Evolutionary conservation across 1,284 basidiomycete genomes (phyloP), one percentile per base, ranked within the genome.

Genomic region (Apiotrichum mycotoxinovorans): DNA sequence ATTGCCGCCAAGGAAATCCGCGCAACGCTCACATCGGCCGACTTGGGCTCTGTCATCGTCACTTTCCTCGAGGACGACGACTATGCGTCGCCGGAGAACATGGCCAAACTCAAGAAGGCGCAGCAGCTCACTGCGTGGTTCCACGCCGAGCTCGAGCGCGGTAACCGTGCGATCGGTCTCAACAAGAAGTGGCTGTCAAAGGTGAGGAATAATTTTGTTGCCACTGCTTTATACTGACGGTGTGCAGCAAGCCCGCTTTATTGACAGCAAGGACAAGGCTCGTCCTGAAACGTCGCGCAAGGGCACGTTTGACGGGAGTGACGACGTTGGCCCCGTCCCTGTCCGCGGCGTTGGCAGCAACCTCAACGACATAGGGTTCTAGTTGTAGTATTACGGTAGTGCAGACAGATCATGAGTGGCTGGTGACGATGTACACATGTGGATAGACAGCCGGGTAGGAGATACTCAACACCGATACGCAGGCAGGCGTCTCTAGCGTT

Each of bases 111-210:
- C 11, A 34, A 54, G 25, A 38, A 56, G 22, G 58, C 58, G 20
- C 66, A 60, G 20, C 34, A 30, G 4, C 20, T 61, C 26, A 61
- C 70, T 2, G 43, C 41, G 10, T 50, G 51, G 42, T 53, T 73
- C 22, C 61, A 68, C 33, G 38, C 22, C 4, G 61, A 72, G n/a
- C 56, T 75, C n/a, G 45, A 50, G 15, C 51, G 41, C 11, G 63
- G 59, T n/a, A 63, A 62, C 55, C 57, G 56, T 33, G 37, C 52
- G 4, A 49, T 71, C 35, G 66, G 68, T 4, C 51, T 68, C 38
- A 62, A 61, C 47, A 62, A 57, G 33, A 64, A 64, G 37, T 74
- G 67, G 55, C 61, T 75, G 10, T 58, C 56, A 40, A 72, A 70
- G 63, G 73, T 70, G 33, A 54, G 66, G 63, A 3, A n/a, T 10